phyloP scores from a whole-genome alignment of 495 filamentous ascomycete genomes.

The Podospora anserina region DNA sequence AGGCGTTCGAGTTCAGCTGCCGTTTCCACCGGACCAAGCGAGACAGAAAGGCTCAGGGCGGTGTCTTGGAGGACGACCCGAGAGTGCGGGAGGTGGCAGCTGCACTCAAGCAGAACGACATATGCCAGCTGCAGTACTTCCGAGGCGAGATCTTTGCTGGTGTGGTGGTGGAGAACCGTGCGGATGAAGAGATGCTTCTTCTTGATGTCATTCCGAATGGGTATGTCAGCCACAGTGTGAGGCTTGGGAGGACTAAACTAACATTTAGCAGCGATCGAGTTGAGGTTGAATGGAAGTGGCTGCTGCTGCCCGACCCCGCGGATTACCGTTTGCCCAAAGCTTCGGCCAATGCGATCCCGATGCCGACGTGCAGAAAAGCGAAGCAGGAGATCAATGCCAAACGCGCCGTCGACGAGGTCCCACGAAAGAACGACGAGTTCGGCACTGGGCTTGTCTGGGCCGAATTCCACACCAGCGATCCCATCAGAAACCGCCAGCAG shows the following conservation, averaged over 20 bases:
- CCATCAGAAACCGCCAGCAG: slow-evolving; percentile 40
- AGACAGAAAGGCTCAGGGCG: slow-evolving; percentile 62
- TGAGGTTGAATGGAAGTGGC: slow-evolving; percentile 77
- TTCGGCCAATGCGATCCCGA: slow-evolving; percentile 54
- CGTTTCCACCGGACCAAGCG: slow-evolving; percentile 89
- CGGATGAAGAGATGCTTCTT: slow-evolving; percentile 68
- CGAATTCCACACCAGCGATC: slow-evolving; percentile 66
- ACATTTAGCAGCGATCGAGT: slow-evolving; percentile 53
- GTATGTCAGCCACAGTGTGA: slow-evolving; percentile 51
- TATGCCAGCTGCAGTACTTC: slow-evolving; percentile 85
- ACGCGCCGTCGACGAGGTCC: slow-evolving; percentile 56
- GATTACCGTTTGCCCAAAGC: slow-evolving; percentile 63
- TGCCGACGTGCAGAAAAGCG: slow-evolving; percentile 53
- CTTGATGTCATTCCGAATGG: slow-evolving; percentile 85
- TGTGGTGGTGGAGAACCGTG: slow-evolving; percentile 80
- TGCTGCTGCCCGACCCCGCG: slow-evolving; percentile 62
- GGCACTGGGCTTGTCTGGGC: slow-evolving; percentile 70
- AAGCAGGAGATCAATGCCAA: slow-evolving; percentile 58
- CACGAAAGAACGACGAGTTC: slow-evolving; percentile 67
- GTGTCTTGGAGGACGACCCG: slow-evolving; percentile 66
- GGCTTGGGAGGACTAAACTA: slow-evolving; percentile 26
- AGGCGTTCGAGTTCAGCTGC: slow-evolving; percentile 87
- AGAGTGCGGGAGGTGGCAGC: slow-evolving; percentile 65
- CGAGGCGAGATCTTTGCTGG: slow-evolving; percentile 87
- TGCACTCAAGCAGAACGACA: slow-evolving; percentile 66